Percentiles rank a stretch among this genome's conserved stretches.
phyloP scores from a whole-genome alignment of 148 eudicot species.

The Camellia sinensis region DNA sequence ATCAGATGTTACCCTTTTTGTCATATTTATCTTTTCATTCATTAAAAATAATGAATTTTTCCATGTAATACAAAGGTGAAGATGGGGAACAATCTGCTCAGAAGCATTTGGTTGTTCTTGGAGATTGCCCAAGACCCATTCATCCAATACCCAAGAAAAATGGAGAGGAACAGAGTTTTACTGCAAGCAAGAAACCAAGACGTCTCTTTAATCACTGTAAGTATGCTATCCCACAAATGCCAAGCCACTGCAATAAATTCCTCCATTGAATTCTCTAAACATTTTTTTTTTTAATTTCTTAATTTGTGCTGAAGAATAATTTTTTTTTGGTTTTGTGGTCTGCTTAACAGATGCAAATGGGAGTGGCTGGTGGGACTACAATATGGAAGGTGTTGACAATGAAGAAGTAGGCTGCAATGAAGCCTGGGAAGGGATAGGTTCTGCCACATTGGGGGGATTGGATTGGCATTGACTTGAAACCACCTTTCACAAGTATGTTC shows the following conservation, averaged over 20 bases:
- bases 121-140: constrained; percentile 52
- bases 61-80: constrained; percentile 17
- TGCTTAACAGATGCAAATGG: constrained; percentile 75
- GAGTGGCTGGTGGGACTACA: constrained; percentile 82
- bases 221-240: constrained; percentile 17
- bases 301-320: not conserved
- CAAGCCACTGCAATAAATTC: not conserved
- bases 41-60: not conserved
- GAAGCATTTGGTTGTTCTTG: constrained; percentile 61
- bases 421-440: constrained; percentile 87
- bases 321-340: not conserved
- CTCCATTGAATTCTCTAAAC: not conserved
- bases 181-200: constrained; percentile 35
- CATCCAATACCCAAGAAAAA: constrained; percentile 37
- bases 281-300: not conserved
- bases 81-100: constrained; percentile 23
- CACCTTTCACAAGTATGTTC: not conserved
- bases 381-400: constrained; percentile 81
- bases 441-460: constrained; percentile 75
- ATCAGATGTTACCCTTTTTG: not conserved
- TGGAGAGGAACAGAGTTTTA: constrained; percentile 13
- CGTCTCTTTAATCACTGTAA: constrained; percentile 70
- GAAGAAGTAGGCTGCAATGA: constrained; percentile 83
- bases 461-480: constrained; percentile 53
- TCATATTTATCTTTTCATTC: not conserved